Evolutionary conservation across 768 basidiomycete species (phyloP).

Genomic region (Pisolithus tinctorius): DNA sequence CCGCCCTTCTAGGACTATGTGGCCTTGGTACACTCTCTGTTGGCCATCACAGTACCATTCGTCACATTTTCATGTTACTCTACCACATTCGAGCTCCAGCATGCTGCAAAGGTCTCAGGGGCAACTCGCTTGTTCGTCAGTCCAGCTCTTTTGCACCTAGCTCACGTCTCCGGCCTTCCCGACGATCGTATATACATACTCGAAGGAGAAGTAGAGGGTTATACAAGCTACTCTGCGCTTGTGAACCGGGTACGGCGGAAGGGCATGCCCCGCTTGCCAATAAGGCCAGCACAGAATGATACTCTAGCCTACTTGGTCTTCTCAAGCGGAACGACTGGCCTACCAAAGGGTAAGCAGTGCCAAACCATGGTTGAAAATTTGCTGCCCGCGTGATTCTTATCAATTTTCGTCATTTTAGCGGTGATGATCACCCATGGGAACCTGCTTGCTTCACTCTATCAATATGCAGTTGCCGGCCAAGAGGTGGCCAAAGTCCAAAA

Average conservation of each 20-base stretch:
- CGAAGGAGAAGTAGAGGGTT: conserved; percentile 35
- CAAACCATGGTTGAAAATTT: neutral
- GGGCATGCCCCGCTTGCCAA: conserved; percentile 33
- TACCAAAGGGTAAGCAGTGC: conserved; percentile 54
- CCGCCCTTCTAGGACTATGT: conserved; percentile 42
- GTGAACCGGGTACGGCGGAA: conserved; percentile 33
- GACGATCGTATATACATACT: conserved; percentile 44
- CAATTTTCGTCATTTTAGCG: conserved; percentile 28
- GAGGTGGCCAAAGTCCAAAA: conserved; percentile 28
- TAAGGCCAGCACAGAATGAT: conserved; percentile 40
- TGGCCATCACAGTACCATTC: conserved; percentile 46
- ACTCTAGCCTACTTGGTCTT: conserved; percentile 67
- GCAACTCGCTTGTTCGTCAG: conserved; percentile 51
- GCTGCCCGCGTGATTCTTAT: neutral
- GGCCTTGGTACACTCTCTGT: conserved; percentile 41
- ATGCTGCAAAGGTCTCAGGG: conserved; percentile 41
- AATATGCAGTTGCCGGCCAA: conserved; percentile 28
- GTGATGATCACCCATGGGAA: conserved; percentile 75
- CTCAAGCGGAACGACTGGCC: conserved; percentile 73
- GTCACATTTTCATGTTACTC: conserved; percentile 47
- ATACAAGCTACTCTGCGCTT: conserved; percentile 38
- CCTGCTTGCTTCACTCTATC: conserved; percentile 37
- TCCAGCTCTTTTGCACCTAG: conserved; percentile 36
- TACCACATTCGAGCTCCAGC: conserved; percentile 50
- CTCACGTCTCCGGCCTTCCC: conserved; percentile 30